Base-by-base conservation (phyloP, 2,329 filamentous ascomycete species). In the Botrytis porri region DNA sequence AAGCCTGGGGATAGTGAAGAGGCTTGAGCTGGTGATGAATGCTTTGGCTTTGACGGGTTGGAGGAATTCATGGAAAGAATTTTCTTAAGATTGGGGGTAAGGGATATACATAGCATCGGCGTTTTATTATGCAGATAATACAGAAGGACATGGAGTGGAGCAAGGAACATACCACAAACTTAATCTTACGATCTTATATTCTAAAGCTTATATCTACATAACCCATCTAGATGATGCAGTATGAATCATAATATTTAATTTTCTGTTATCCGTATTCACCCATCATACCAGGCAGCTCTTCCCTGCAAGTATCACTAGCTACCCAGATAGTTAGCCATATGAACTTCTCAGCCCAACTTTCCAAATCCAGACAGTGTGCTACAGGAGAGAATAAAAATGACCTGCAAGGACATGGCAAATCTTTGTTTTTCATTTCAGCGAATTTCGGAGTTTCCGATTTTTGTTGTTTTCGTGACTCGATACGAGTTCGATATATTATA, bases 221-320 rank as follows among this genome's bases (percentile, higher is more conserved):
- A 14, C 3, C 3, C 4, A 0, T 14, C 4, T 1, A 14, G 14
- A n/a, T n/a, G 4, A n/a, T 14, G 6, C 25, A n/a, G 14, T 2
- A 1, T 51, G 4, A 18, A 45, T 25, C 10, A 14, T n/a, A 25
- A 2, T n/a, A 14, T 51, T 51, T n/a, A 25, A 2, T n/a, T 6
- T 51, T 51, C 1, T 14, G 5, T n/a, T 25, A 0, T 7, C 48
- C 1, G 48, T 51, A n/a, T 16, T n/a, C 48, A n/a, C n/a, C n/a
- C n/a, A n/a, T n/a, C n/a, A n/a, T n/a, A n/a, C n/a, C n/a, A n/a
- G n/a, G n/a, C n/a, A n/a, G n/a, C n/a, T n/a, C n/a, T n/a, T n/a
- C n/a, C n/a, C n/a, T n/a, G n/a, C n/a, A n/a, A n/a, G n/a, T 25
- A 25, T 10, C 10, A 14, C 12, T 51, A 6, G 10, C 1, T 51